Evolutionary conservation across 2,329 filamentous ascomycete species (phyloP).

Genomic region (Emmonsiellopsis sp.): DNA sequence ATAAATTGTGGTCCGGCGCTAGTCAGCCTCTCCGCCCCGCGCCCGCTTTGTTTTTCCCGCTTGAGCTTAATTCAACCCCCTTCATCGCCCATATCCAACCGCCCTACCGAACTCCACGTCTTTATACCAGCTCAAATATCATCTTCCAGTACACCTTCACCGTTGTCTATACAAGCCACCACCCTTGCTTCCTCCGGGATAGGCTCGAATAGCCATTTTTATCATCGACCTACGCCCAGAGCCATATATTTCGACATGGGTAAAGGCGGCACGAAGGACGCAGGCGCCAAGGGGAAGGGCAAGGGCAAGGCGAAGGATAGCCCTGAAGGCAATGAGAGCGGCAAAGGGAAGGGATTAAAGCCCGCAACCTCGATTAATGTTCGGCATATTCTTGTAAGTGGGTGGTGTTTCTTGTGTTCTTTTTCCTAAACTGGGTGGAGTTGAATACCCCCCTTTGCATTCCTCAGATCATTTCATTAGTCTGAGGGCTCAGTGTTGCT

Average conservation of each 20-base stretch:
- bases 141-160: too few relatives aligned
- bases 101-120: too few relatives aligned
- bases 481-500: too few relatives aligned
- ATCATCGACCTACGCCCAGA: background rate
- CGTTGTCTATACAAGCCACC: too few relatives aligned
- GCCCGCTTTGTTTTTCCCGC: too few relatives aligned
- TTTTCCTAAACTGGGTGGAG: background rate
- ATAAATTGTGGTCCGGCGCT: too few relatives aligned
- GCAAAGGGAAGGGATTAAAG: conserved; percentile 40
- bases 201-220: background rate
- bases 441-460: background rate
- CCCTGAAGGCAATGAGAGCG: conserved; percentile 21
- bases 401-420: background rate
- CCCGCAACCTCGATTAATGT: conserved; percentile 55
- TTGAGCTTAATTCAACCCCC: too few relatives aligned
- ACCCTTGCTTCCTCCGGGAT: background rate
- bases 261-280: conserved; percentile 19
- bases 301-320: conserved; percentile 33
- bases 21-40: too few relatives aligned
- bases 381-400: conserved; percentile 50
- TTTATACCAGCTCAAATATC: too few relatives aligned
- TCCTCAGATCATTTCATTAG: background rate
- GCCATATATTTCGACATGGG: background rate
- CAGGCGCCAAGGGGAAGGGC: conserved; percentile 24
- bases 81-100: too few relatives aligned